Percentiles rank a stretch among this genome's conserved stretches.
Conservation (phyloP, 2,329 filamentous ascomycete species). For the Ascochyta fabae region DNA sequence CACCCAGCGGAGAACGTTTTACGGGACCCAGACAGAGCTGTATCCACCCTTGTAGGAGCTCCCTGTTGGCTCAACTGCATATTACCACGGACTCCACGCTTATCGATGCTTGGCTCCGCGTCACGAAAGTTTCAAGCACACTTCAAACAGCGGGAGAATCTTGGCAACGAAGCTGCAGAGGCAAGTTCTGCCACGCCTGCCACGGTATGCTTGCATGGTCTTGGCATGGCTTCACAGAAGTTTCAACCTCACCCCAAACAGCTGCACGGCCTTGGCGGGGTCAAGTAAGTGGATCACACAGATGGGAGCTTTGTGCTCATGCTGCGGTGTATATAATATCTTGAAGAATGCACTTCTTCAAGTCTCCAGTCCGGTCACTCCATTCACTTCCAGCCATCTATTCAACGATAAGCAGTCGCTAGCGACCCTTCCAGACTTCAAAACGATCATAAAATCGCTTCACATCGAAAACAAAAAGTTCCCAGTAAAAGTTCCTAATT, state of each 20-base stretch:
- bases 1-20: conserved; percentile 10
- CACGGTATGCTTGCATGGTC: conserved; percentile 35
- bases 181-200: conserved; percentile 28
- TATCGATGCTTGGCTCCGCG: conserved; percentile 38
- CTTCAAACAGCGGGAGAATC: conserved; percentile 39
- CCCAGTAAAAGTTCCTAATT: conserved; percentile 10
- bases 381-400: conserved; percentile 42
- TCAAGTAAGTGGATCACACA: conserved; percentile 16
- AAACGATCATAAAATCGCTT: conserved; percentile 34
- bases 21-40: conserved; percentile 25
- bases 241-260: conserved; percentile 47
- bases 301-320: conserved; percentile 17
- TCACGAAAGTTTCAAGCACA: conserved; percentile 45
- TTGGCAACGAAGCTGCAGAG: conserved; percentile 31
- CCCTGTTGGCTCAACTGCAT: conserved; percentile 17
- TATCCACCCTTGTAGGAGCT: conserved; percentile 21
- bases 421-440: conserved; percentile 34
- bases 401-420: conserved; percentile 40
- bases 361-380: conserved; percentile 48
- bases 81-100: conserved; percentile 26
- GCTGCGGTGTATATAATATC: conserved; percentile 37
- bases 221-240: conserved; percentile 50
- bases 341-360: conserved; percentile 31
- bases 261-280: conserved; percentile 42
- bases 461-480: conserved; percentile 1